Evolutionary conservation across 2,329 filamentous ascomycete genomes (phyloP), one percentile per base, ranked within the genome.

Genomic region (Ophiostoma piceae): DNA sequence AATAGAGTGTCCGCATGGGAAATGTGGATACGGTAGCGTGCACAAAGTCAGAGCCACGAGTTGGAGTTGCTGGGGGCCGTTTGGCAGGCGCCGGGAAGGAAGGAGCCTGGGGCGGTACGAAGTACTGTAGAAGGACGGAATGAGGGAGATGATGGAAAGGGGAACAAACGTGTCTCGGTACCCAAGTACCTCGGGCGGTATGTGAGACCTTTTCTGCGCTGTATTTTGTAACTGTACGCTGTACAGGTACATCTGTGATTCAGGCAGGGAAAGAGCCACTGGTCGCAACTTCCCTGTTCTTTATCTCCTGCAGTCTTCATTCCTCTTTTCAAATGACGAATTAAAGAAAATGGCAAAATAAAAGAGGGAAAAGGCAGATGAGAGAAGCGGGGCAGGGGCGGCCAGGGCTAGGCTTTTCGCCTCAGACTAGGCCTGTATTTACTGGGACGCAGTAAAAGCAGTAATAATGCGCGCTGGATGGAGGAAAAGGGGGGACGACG

Each of bases 11-110:
- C 12, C 22, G 26, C 14, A 57, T 64, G 60, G 62, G 62, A 22
- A 41, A 11, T 39, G 35, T 37, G 62, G 62, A 39, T 65, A 14
- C 32, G 7, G n/a, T 35, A 39, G 19, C 14, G 16, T n/a, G 32
- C 29, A 19, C 60, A 35, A 64, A 64, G 60, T 32, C 39, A 14
- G 14, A 62, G 19, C 62, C 62, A 65, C 62, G 62, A 39, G 62
- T 69, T 35, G 35, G 35, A 39, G 62, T 69, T 35, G 35, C 16
- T 65, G 14, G 35, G 32, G 22, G n/a, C 43, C 66, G 54, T 68
- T 65, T 67, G 66, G 57, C 26, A 70, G 66, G 54, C 54, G 66
- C 69, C 64, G 37, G 67, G 54, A 41, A 64, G n/a, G 47, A n/a
- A 69, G 11, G 37, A 47, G 14, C 43, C 16, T 47, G 16, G 43